Evolutionary conservation across 176 grass and related monocot species (phyloP), one percentile per base, ranked within the genome.

Genomic region (Canna indica): DNA sequence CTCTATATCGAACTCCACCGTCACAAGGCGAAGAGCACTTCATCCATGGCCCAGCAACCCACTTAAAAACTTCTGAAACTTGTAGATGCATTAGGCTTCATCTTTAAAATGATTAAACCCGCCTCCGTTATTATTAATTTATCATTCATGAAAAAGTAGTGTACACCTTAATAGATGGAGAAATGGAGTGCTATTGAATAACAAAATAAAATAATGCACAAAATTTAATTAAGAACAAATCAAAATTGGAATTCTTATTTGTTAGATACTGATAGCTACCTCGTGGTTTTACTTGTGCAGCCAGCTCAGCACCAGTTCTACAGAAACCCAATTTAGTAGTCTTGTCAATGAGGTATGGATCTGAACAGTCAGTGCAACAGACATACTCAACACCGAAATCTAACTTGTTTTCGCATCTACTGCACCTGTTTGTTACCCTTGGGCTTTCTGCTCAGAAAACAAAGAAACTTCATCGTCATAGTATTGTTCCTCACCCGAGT

Each of bases 11-110:
- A 29, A 89, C 12, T 29, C 90, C 86, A 69, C 86, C 90, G 78
- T 95, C 90, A 80, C 90, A 89, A 59, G 86, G 90, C 56, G 90
- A 86, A 36, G 90, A 95, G 56, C 86, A 95, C 18, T 78, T 79
- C 90, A 95, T 89, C 90, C 90, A 89, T 61, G 67, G 78, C 14
- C 86, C 81, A 70, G 69, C 75, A 72, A 95, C 81, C 90, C 90
- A 95, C 33, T 84, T 85, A 75, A 84, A 89, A 65, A 44, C 84
- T 81, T 86, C 86, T 95, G 73, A 47, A 46, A 70, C 53, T 75
- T 79, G 28, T n/a, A 85, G 47, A 75, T 12, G 7, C 20, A 76
- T 70, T 32, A 48, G 6, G 6, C 22, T 22, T 6, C 44, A 48
- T 48, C 28, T 70, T 11, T 20, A 70, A 12, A 24, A 38, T 38